Conservation (phyloP, 495 filamentous ascomycete species). For the Geoglossum glabrum region DNA sequence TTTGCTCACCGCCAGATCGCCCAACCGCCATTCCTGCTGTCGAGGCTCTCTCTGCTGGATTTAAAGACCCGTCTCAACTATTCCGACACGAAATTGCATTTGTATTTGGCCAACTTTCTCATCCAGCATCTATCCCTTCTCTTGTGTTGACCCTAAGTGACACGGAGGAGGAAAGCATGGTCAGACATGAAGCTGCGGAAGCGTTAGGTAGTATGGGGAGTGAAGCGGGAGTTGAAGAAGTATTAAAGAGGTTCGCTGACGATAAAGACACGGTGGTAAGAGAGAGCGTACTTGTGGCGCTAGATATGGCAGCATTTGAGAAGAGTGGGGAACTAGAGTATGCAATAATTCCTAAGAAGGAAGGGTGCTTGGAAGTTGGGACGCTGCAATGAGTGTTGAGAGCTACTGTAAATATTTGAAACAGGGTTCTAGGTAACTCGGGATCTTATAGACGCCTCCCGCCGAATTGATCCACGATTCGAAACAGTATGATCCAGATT, state of each 20-base stretch:
- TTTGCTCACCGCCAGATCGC: slow-evolving; percentile 77
- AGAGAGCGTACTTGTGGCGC: slow-evolving; percentile 81
- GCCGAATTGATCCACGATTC: neutral
- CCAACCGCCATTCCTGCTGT: slow-evolving; percentile 72
- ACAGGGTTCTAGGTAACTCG: neutral
- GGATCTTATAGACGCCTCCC: neutral
- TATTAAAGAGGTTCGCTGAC: slow-evolving; percentile 61
- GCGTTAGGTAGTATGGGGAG: slow-evolving; percentile 91
- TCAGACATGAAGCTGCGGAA: slow-evolving; percentile 92
- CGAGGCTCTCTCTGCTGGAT: slow-evolving; percentile 65
- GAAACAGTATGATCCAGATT: neutral
- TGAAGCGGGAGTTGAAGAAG: slow-evolving; percentile 78
- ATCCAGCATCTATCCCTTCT: slow-evolving; percentile 87
- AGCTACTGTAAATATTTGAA: neutral
- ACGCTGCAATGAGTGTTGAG: neutral
- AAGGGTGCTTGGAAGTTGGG: neutral
- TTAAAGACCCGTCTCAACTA: slow-evolving; percentile 73
- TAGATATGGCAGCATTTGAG: slow-evolving; percentile 98
- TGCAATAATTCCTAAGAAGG: slow-evolving; percentile 53
- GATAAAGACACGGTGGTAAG: slow-evolving; percentile 85
- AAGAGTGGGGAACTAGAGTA: slow-evolving; percentile 78
- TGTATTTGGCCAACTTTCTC: slow-evolving; percentile 88
- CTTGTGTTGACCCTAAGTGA: slow-evolving; percentile 62
- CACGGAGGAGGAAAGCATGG: slow-evolving; percentile 73
- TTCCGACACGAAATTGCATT: slow-evolving; percentile 98